Percentiles rank a stretch among this genome's conserved stretches.
phyloP scores from a whole-genome alignment of 2,329 filamentous ascomycete genomes.

The Colletotrichum chrysophilum region DNA sequence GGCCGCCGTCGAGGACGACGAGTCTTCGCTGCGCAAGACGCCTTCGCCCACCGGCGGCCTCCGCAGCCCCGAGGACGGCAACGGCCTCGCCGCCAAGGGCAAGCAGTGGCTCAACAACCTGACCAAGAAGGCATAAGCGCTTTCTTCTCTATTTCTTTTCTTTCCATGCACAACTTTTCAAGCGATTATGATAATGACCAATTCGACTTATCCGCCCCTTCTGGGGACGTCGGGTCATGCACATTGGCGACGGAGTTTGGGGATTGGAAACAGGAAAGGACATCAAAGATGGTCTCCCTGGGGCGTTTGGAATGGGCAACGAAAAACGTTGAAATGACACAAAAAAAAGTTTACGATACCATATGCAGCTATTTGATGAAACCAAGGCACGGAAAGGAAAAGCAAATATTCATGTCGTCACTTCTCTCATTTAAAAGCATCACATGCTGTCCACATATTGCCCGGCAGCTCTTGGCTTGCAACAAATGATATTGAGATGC shows the following conservation, averaged over 20 bases:
- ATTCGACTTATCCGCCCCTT: neutral
- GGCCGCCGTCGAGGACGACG: constrained; percentile 36
- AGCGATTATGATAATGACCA: neutral
- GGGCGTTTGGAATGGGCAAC: neutral
- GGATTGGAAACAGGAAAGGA: neutral
- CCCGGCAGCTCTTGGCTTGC: neutral
- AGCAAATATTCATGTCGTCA: neutral
- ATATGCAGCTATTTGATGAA: neutral
- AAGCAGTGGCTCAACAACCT: constrained; percentile 56
- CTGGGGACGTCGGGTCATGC: neutral
- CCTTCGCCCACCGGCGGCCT: constrained; percentile 3
- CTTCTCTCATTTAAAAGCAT: neutral
- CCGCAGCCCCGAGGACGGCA: constrained; percentile 22
- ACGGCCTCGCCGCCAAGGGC: constrained; percentile 45
- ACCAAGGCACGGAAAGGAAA: neutral
- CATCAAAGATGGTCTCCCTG: neutral
- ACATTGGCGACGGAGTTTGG: neutral
- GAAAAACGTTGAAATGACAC: constrained; percentile 13
- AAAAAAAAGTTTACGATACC: constrained; percentile 21
- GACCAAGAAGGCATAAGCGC: constrained; percentile 49
- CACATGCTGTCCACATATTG: neutral
- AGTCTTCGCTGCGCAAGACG: constrained; percentile 23
- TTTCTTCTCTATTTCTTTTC: neutral
- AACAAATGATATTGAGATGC: neutral
- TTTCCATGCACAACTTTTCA: neutral